Evolutionary conservation across 306 rosid genomes (phyloP), one percentile per base, ranked within the genome.

Genomic region (Cajanus cajan): DNA sequence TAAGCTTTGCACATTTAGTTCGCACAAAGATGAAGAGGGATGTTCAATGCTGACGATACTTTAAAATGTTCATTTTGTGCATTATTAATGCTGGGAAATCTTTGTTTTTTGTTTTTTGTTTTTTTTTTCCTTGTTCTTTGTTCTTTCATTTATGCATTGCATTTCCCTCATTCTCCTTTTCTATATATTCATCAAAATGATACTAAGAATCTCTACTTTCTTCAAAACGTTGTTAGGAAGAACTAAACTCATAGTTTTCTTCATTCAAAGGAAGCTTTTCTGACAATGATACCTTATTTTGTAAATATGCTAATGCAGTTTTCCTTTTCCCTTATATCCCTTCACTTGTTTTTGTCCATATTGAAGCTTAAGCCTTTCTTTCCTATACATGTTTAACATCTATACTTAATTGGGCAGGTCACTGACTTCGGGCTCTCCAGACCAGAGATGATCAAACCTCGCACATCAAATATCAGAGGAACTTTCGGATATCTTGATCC

Each of bases 381-480:
- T 59, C 34, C n/a, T 37, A 15, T 31, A 9, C 10, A 43, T 2
- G 15, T 48, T 41, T 21, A 13, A 47, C 25, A 50, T 50, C 21
- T 55, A 44, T 62, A 40, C 50, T 76, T 63, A 37, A 54, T 44
- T 44, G 51, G 36, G 64, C 87, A 87, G 88, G 80, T 86, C 58
- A 78, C 90, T 8, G 90, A 83, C 68, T 86, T 83, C 68, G 85
- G 87, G 52, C 87, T 86, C 62, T 86, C 85, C 18, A 81, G 87
- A 78, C 83, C 85, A 12, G 87, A 86, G 77, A 77, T 68, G 85
- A 37, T 54, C 51, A 73, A 44, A 59, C 87, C 85, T 47, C 79
- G 72, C 8, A 7, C 19, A 12, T 83, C 86, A 45, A 78, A 80
- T 68, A 45, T 83, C 24, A 63, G 74, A 66, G 87, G 87, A 77